phyloP scores from a whole-genome alignment of 2,329 filamentous ascomycete genomes.

The Talaromyces sp. region DNA sequence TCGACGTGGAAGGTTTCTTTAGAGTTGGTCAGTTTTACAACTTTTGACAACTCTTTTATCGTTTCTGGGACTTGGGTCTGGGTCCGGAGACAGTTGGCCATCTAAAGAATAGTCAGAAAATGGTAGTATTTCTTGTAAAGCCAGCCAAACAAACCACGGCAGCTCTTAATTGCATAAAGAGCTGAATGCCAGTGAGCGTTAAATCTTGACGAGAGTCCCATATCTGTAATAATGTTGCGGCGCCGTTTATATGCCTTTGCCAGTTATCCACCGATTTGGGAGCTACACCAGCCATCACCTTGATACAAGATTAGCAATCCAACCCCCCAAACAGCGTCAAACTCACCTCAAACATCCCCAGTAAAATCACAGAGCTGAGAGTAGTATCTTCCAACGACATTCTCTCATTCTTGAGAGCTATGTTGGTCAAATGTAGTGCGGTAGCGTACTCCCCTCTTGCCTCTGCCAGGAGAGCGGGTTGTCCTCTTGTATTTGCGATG shows the following conservation, averaged over 20 bases:
- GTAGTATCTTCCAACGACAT: background rate
- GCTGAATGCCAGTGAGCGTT: background rate
- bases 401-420: background rate
- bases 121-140: background rate
- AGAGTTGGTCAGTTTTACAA: background rate
- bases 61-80: background rate
- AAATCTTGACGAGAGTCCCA: background rate
- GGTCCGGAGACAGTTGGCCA: conserved; percentile 1
- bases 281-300: background rate
- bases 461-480: background rate
- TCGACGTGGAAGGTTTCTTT: background rate
- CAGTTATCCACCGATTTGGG: conserved; percentile 1
- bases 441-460: background rate
- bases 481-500: background rate
- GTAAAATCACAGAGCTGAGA: background rate
- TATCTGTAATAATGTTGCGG: background rate
- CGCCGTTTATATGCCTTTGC: conserved; percentile 1
- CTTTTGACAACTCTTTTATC: background rate
- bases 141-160: background rate
- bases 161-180: background rate
- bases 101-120: background rate
- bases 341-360: conserved; percentile 1
- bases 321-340: too few species aligned
- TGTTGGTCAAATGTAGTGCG: background rate
- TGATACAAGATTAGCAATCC: background rate